phyloP scores from a whole-genome alignment of 106 monocot species.

The Xerophyta viscosa region DNA sequence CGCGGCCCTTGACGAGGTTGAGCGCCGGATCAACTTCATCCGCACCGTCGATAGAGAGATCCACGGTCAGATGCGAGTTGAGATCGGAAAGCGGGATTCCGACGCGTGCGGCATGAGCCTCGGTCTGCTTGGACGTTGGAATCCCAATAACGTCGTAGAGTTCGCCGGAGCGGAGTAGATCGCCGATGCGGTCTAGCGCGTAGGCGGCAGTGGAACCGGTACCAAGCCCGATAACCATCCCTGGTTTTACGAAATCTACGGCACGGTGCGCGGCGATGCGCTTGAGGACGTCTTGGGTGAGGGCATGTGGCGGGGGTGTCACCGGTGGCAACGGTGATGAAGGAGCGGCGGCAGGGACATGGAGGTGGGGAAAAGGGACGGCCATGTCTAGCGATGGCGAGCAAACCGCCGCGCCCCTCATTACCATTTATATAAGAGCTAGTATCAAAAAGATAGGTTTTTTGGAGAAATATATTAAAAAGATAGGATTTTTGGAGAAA shows the following conservation, averaged over 20 bases:
- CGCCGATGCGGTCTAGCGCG: constrained; percentile 67
- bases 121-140: constrained; percentile 70
- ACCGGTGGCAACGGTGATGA: background rate
- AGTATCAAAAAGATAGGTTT: too few relatives aligned
- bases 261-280: constrained; percentile 67
- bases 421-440: background rate
- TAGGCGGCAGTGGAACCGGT: constrained; percentile 89
- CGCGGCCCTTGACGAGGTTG: constrained; percentile 87
- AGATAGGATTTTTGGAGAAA: too few relatives aligned
- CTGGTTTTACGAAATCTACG: constrained; percentile 54
- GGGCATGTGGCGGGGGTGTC: background rate
- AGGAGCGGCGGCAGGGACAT: background rate
- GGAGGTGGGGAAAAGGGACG: constrained; percentile 3
- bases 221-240: constrained; percentile 81
- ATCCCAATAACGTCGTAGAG: constrained; percentile 60
- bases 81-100: constrained; percentile 71
- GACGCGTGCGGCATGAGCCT: constrained; percentile 37
- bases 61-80: constrained; percentile 36
- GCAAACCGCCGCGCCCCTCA: background rate
- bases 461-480: too few relatives aligned
- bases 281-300: constrained; percentile 69
- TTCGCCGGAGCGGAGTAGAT: constrained; percentile 44
- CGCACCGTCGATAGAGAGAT: constrained; percentile 86
- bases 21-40: constrained; percentile 78
- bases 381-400: background rate